These are phyloP conservation scores for Trichoderma brevicompactum DNA, from an alignment of 2,329 filamentous ascomycete genomes.

Conservation along the genomic window DNA sequence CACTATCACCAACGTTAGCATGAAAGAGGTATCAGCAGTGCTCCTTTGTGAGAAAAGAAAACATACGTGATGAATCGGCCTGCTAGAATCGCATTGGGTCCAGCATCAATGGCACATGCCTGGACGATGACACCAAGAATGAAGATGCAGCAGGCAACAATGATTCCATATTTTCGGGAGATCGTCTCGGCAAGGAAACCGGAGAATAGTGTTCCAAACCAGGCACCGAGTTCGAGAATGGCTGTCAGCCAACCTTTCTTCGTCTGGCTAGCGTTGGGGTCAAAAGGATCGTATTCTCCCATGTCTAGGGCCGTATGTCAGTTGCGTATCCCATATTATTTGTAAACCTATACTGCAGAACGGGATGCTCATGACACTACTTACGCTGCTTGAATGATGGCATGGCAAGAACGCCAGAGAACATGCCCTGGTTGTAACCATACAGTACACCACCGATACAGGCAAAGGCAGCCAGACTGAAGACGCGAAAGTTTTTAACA, in stretches of 20 bases:
- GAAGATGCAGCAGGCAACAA: slow-evolving; percentile 69
- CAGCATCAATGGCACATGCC: slow-evolving; percentile 58
- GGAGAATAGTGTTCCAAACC: slow-evolving; percentile 72
- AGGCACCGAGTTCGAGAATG: slow-evolving; percentile 76
- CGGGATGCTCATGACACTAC: slow-evolving; percentile 32
- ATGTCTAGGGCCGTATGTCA: slow-evolving; percentile 49
- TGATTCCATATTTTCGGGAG: slow-evolving; percentile 70
- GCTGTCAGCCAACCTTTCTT: slow-evolving; percentile 65
- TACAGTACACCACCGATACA: slow-evolving; percentile 66
- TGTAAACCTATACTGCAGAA: background rate
- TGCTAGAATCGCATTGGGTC: slow-evolving; percentile 65
- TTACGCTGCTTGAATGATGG: slow-evolving; percentile 55
- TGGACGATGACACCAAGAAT: slow-evolving; percentile 73
- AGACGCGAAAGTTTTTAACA: slow-evolving; percentile 64
- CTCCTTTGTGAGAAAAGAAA: no score
- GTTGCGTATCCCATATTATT: slow-evolving; percentile 50
- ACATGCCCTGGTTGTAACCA: slow-evolving; percentile 72
- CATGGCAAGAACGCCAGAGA: slow-evolving; percentile 66
- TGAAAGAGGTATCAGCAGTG: background rate
- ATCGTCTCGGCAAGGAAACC: slow-evolving; percentile 72
- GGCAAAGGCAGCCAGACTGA: slow-evolving; percentile 64
- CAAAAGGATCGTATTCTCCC: slow-evolving; percentile 56
- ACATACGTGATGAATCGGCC: slow-evolving; percentile 70
- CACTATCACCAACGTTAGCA: slow-evolving; percentile 40
- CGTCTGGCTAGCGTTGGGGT: slow-evolving; percentile 51